phyloP scores from a whole-genome alignment of 192 early-diverging fungal genomes.

The Coemansia sp. region DNA sequence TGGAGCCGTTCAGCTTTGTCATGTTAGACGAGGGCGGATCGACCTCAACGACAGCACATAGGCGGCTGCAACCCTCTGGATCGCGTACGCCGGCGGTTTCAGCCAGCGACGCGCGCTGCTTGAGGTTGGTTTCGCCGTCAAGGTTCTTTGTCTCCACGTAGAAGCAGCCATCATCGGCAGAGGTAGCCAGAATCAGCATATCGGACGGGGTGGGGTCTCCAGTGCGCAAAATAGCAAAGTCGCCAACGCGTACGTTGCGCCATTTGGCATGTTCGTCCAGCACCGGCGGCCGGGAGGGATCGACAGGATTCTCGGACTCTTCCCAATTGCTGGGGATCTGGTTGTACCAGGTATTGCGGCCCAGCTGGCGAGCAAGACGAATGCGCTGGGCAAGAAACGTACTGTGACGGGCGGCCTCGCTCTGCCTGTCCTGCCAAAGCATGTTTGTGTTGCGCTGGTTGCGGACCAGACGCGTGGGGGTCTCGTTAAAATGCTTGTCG shows the following conservation, averaged over 20 bases:
- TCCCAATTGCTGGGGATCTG: conserved; percentile 49
- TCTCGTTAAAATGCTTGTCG: conserved; percentile 80
- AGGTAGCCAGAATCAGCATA: conserved; percentile 75
- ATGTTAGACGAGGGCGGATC: conserved; percentile 79
- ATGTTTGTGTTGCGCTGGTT: conserved; percentile 65
- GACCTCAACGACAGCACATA: conserved; percentile 66
- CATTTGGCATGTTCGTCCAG: conserved; percentile 59
- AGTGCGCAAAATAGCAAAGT: conserved; percentile 81
- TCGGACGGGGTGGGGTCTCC: conserved; percentile 86
- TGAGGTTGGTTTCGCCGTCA: conserved; percentile 98
- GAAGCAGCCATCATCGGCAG: conserved; percentile 72
- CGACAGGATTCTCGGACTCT: conserved; percentile 33
- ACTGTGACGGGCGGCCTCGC: conserved; percentile 23
- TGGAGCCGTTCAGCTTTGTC: conserved; percentile 71
- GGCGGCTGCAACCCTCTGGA: conserved; percentile 71
- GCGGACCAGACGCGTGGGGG: conserved; percentile 58
- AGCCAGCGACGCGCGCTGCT: conserved; percentile 67
- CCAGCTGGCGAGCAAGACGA: conserved; percentile 35
- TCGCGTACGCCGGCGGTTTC: conserved; percentile 68
- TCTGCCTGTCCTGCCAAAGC: conserved; percentile 35
- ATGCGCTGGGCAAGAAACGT: conserved; percentile 23
- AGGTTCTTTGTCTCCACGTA: conserved; percentile 94
- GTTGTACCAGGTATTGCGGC: conserved; percentile 44
- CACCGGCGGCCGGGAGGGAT: conserved; percentile 22
- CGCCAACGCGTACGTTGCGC: conserved; percentile 77